A percentile compares a stretch with the other conserved stretches of the same genome.
These are phyloP conservation scores for Ilex aquifolium DNA, from an alignment of 257 asterid species.

Conservation along the genomic window DNA sequence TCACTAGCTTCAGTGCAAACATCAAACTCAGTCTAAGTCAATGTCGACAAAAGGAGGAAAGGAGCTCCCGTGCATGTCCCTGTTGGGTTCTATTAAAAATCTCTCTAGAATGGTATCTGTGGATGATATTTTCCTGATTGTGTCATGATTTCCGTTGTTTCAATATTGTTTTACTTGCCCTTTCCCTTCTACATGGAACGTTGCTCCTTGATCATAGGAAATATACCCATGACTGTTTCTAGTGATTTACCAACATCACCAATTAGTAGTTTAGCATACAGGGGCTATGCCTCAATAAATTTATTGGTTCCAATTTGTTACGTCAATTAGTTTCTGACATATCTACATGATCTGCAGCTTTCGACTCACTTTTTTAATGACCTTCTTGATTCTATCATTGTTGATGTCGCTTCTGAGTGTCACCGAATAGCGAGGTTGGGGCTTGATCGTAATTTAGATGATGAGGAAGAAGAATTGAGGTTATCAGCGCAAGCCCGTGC, in stretches of 20 bases:
- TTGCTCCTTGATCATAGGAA: neutral
- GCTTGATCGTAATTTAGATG: slow-evolving; percentile 77
- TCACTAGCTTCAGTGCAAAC: no score
- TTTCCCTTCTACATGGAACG: no score
- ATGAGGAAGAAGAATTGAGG: slow-evolving; percentile 80
- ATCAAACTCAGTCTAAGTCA: no score
- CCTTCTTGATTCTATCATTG: slow-evolving; percentile 68
- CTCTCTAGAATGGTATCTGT: no score
- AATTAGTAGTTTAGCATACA: neutral
- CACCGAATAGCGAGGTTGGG: slow-evolving; percentile 86
- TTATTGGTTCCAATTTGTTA: neutral
- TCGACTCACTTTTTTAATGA: slow-evolving; percentile 50
- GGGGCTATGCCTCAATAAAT: neutral
- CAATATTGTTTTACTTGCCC: no score
- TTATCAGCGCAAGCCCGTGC: slow-evolving; percentile 81
- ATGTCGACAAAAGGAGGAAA: no score
- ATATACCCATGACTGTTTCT: neutral
- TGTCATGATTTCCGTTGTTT: no score
- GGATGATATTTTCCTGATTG: no score
- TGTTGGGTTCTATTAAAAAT: no score
- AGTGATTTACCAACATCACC: neutral
- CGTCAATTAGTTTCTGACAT: neutral
- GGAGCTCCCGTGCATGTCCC: no score
- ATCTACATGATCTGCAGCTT: slow-evolving; percentile 38
- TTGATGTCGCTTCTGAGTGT: slow-evolving; percentile 93